Evolutionary conservation across 371 early-diverging fungal genomes (phyloP), one percentile per base, ranked within the genome.

Genomic region (Mortierella sp.): DNA sequence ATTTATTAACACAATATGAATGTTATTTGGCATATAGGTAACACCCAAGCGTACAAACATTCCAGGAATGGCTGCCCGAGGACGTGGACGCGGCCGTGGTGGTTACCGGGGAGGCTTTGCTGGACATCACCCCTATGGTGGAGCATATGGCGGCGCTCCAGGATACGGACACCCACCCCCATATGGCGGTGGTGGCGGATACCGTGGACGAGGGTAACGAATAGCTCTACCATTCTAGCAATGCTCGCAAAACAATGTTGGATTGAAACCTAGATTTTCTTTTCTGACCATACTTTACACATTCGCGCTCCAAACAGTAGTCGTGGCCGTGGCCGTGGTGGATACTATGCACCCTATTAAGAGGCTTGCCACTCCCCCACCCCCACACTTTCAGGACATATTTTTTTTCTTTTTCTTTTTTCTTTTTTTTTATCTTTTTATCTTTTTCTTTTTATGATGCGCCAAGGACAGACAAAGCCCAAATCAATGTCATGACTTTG

Each of bases 11-110:
- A 4, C 28, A 25, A 23, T 19, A 23, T 2, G 46, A 21, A 19
- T n/a, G 4, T 11, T 62, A 19, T 51, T 21, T 60, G 25, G 11
- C 9, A 51, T 64, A 7, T 69, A 83, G 88, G 96, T 95, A 30
- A 89, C 90, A 19, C 85, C 96, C 18, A 99, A 99, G 86, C 94
- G 99, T 57, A 98, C 99, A 64, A 99, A 99, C 70, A 84, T 99
- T n/a, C 98, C 97, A 15, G 94, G 94, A 12, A 88, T 95, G 82
- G 82, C 85, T 50, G 81, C 84, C 37, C 88, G 94, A 53, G 94
- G 94, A 44, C 85, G 93, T 60, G 92, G 90, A 16, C 85, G 91
- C 23, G 86, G 88, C 45, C 86, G 93, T 47, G 93, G 93, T 21
- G 93, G 89, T 11, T 88, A 83, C 75, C 89, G 92, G 55, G 93